Evolutionary conservation across 176 grass and related monocot species (phyloP), one percentile per base, ranked within the genome.

Genomic region (Poa annua): DNA sequence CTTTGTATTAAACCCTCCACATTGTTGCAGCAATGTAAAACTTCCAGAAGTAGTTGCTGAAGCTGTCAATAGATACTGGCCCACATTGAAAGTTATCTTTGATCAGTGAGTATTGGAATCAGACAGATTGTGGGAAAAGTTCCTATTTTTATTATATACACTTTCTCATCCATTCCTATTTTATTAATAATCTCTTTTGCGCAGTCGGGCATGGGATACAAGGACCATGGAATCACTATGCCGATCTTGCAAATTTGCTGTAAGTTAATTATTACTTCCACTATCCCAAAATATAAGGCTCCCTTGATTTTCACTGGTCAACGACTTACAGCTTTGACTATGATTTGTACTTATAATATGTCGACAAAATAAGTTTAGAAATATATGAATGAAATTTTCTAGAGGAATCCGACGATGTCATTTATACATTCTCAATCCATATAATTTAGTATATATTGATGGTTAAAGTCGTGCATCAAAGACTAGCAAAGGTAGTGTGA

Each of bases 211-310:
- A 77, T 96, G 96, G 96, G 96, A 99, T 88, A 96, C 92, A 64
- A 73, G 89, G 47, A 99, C 93, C 69, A 99, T 99, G 96, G 96
- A 99, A 65, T 99, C 93, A n/a, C 55, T 99, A 50, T 99, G 96
- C 75, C 87, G 93, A 56, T 87, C 91, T 50, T 99, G 91, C 79
- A 99, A 99, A 94, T 99, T 96, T 83, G 93, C 96, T 88, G 96
- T 99, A 82, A 99, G 92, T 90, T 73, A 44, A 66, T 80, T 14
- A 25, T 16, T 36, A 5, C 35, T 36, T 3, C 35, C 3, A 0
- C 35, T 36, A 36, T 36, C 35, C 35, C 35, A 36, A 36, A 36
- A 36, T 36, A 36, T 36, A 36, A 36, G 35, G 35, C 3, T 1
- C 35, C 35, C 5, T 36, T 36, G 35, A 36, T 36, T 36, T 36